These are phyloP conservation scores for Wakefieldia striispora DNA, from an alignment of 768 basidiomycete species.

Conservation along the genomic window DNA sequence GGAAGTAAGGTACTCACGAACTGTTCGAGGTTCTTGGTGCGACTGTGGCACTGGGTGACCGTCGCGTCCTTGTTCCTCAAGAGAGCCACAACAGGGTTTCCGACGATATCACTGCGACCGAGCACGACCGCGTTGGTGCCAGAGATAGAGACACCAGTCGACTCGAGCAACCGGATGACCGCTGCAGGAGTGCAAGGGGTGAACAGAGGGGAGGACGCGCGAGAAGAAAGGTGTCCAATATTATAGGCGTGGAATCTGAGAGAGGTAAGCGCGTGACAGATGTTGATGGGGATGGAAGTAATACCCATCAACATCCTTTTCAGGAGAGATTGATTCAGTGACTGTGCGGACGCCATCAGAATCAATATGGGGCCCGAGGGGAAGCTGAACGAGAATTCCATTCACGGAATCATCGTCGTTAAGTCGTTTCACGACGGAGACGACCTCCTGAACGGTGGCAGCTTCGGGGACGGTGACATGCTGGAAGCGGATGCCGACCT, in stretches of 20 bases:
- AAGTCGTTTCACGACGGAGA: conserved; percentile 73
- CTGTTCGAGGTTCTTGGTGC: conserved; percentile 75
- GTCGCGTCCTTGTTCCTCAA: conserved; percentile 90
- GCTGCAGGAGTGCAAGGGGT: conserved; percentile 95
- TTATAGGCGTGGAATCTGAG: conserved; percentile 96
- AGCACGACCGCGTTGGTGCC: conserved; percentile 89
- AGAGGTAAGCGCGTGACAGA: conserved; percentile 3
- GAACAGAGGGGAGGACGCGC: conserved; percentile 87
- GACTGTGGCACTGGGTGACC: conserved; percentile 96
- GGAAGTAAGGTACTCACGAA: conserved; percentile 52
- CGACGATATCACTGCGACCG: conserved; percentile 97
- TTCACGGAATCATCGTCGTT: conserved; percentile 80
- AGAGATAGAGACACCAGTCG: conserved; percentile 71
- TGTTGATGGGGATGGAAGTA: conserved; percentile 21
- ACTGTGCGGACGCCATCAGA: conserved; percentile 83
- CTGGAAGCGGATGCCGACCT: conserved; percentile 85
- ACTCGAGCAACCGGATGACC: conserved; percentile 85
- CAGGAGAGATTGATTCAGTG: conserved; percentile 91
- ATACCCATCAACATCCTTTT: conserved; percentile 97
- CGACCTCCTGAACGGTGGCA: conserved; percentile 70
- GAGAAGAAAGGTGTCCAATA: conserved; percentile 91
- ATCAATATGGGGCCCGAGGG: conserved; percentile 79
- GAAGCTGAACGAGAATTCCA: conserved; percentile 94
- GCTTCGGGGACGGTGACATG: conserved; percentile 74
- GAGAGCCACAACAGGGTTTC: conserved; percentile 91